These are phyloP conservation scores for Sclerotinia trifoliorum DNA, from an alignment of 2,329 filamentous ascomycete species.

Conservation along the genomic window DNA sequence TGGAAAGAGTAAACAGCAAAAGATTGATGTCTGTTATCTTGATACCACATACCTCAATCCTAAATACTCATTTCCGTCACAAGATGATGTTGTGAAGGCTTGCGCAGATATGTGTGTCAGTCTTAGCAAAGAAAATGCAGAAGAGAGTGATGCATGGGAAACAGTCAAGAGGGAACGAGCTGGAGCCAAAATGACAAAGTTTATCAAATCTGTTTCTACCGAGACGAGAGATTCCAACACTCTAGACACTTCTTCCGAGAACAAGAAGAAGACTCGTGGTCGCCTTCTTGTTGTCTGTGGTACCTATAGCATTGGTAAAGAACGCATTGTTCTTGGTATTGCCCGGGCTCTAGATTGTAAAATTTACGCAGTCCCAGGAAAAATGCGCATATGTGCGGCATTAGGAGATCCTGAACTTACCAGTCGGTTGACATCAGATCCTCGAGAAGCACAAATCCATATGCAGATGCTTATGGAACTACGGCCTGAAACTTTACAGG, in stretches of 20 bases:
- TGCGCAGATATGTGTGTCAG: conserved; percentile 86
- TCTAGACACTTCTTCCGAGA: conserved; percentile 27
- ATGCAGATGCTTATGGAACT: conserved; percentile 98
- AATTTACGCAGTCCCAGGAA: conserved; percentile 81
- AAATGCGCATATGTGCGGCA: conserved; percentile 80
- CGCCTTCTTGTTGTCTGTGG: conserved; percentile 88
- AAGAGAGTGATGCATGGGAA: conserved; percentile 56
- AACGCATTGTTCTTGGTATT: conserved; percentile 90
- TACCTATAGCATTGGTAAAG: conserved; percentile 97
- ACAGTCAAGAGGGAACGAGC: conserved; percentile 54
- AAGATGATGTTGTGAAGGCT: conserved; percentile 81
- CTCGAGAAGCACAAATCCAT: conserved; percentile 86
- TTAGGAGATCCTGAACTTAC: conserved; percentile 83
- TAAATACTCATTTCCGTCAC: conserved; percentile 88
- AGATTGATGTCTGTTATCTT: conserved; percentile 92
- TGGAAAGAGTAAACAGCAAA: conserved; percentile 74
- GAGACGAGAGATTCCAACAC: conserved; percentile 33
- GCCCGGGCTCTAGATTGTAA: conserved; percentile 81
- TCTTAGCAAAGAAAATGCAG: conserved; percentile 64
- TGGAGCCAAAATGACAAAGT: conserved; percentile 61
- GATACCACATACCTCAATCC: conserved; percentile 97
- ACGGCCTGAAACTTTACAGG: conserved; percentile 82
- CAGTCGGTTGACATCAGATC: conserved; percentile 73
- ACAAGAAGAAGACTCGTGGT: conserved; percentile 48
- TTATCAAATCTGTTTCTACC: conserved; percentile 47